Base-by-base conservation (phyloP, 768 basidiomycete species). In the Termitomyces sp. region DNA sequence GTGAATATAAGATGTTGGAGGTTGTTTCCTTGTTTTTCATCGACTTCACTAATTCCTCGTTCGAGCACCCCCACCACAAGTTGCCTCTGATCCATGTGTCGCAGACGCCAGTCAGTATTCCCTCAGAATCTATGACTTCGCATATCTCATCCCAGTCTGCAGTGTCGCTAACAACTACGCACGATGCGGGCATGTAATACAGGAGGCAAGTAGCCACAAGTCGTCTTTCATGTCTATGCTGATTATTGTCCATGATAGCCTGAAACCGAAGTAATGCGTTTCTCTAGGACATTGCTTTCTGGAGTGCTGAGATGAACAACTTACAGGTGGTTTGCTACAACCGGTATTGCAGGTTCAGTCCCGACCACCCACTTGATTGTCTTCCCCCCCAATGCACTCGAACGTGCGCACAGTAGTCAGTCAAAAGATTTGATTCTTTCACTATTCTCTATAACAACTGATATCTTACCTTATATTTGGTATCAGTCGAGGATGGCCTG, bases 311-410 rank as follows among this genome's bases (percentile, higher is more conserved):
- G 28, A 32, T 11, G 10, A 20, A 26, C 26, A 36, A 24, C 5
- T 26, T 51, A 8, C 24, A 51, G 50, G 50, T 51, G 35, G 14
- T 26, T 16, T 51, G 50, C 36, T n/a, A 5, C 10, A 72, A 67
- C 56, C 58, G 60, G 30, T 71, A 70, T 47, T 86, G 85, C 69
- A 63, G 56, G 35, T 84, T 85, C 64, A 85, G 83, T 54, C 75
- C 82, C 0, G 71, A 67, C 54, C 84, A 85, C 60, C 79, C 80
- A 0, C 54, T 58, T 0, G 69, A 64, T 41, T 84, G 83, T 56
- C 64, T 56, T 0, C 73, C 67, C 7, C 79, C 79, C 0, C 30
- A 35, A 2, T 86, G 84, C 71, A 76, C 57, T 30, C 64, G 43
- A 32, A 72, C 67, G 11, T 73, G 72, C 44, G 48, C 56, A 66